Evolutionary conservation across 148 eudicot genomes (phyloP).

Genomic region (Rhododendron griersonianum): DNA sequence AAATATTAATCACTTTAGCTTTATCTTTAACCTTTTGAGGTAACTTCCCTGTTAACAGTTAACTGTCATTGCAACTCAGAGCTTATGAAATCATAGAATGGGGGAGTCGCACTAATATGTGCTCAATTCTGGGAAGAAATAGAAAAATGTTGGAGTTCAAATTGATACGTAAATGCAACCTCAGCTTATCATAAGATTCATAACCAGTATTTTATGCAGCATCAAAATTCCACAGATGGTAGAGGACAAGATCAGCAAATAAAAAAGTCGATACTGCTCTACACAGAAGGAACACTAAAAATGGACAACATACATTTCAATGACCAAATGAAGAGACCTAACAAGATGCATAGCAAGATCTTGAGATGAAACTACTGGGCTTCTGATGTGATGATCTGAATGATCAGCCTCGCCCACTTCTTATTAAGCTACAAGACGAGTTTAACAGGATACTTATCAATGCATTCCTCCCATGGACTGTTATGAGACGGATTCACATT

Average conservation of each 20-base stretch:
- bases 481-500: slow-evolving; percentile 24
- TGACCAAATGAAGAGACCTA: background rate
- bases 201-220: background rate
- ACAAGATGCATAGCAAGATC: background rate
- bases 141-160: background rate
- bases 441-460: slow-evolving; percentile 40
- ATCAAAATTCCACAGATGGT: background rate
- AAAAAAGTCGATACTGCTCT: background rate
- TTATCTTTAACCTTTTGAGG: background rate
- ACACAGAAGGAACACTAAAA: background rate
- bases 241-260: slow-evolving; percentile 11
- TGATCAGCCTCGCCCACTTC: background rate
- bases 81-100: background rate
- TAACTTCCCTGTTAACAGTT: background rate
- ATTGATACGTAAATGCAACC: background rate
- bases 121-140: slow-evolving; percentile 7
- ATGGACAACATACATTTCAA: slow-evolving; percentile 3
- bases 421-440: slow-evolving; percentile 18
- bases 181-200: background rate
- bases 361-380: background rate
- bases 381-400: background rate
- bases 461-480: slow-evolving; percentile 45
- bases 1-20: too few species aligned
- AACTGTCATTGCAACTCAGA: background rate
- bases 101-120: background rate